These are phyloP conservation scores for Fennellomyces sp. DNA, from an alignment of 371 early-diverging fungal species.

Conservation along the genomic window DNA sequence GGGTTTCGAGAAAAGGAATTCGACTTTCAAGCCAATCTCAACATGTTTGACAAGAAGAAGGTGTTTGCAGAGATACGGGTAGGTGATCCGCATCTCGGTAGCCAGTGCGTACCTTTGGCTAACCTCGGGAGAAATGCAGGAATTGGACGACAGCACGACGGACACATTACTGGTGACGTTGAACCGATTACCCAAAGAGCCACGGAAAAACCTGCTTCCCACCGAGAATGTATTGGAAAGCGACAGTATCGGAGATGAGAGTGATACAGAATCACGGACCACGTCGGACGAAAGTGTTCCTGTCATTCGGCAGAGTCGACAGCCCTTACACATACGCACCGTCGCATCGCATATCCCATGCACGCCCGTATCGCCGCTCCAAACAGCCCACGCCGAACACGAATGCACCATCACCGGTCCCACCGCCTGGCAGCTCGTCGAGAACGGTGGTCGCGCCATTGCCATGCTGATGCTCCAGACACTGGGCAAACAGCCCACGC, in stretches of 20 bases:
- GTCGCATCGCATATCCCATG: constrained; percentile 30
- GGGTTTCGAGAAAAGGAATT: constrained; percentile 72
- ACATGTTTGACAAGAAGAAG: constrained; percentile 78
- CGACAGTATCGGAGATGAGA: constrained; percentile 36
- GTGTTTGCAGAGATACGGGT: constrained; percentile 83
- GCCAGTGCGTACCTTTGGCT: background rate
- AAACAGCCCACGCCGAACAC: constrained; percentile 73
- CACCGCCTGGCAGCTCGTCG: constrained; percentile 70
- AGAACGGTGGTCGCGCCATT: constrained; percentile 81
- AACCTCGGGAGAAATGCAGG: constrained; percentile 47
- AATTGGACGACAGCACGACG: constrained; percentile 69
- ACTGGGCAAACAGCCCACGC: too few relatives aligned
- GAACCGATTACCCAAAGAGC: constrained; percentile 56
- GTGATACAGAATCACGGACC: constrained; percentile 36
- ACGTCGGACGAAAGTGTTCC: constrained; percentile 17
- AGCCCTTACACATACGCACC: background rate
- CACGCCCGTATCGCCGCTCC: constrained; percentile 56
- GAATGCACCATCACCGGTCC: constrained; percentile 64
- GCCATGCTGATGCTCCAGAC: constrained; percentile 70
- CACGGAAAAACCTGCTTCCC: constrained; percentile 43
- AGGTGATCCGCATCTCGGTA: constrained; percentile 13
- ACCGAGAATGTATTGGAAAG: constrained; percentile 62
- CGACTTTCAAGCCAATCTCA: constrained; percentile 80
- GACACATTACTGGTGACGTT: constrained; percentile 72
- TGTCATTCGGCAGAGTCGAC: background rate